A percentile compares a stretch with the other conserved stretches of the same genome.
Conservation (phyloP, 2,329 filamentous ascomycete genomes). For the Claviceps sp. region DNA sequence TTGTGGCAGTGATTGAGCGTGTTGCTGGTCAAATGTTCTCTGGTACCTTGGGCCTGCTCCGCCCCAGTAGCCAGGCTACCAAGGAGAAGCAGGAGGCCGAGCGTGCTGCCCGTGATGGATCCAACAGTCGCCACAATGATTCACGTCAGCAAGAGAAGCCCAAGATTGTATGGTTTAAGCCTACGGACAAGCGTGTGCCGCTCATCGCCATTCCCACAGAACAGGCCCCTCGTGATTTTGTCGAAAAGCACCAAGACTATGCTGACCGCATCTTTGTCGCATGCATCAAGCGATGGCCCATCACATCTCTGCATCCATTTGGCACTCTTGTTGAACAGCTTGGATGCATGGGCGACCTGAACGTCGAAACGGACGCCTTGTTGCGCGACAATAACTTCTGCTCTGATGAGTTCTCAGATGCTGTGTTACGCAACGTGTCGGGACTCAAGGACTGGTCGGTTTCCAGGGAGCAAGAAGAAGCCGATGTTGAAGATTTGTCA, state of each 20-base stretch:
- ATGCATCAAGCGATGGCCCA: slow-evolving; percentile 98
- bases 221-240: slow-evolving; percentile 92
- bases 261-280: slow-evolving; percentile 97
- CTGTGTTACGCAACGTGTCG: slow-evolving; percentile 74
- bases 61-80: slow-evolving; percentile 93
- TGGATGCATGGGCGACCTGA: slow-evolving; percentile 91
- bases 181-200: slow-evolving; percentile 95
- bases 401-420: slow-evolving; percentile 94
- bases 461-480: slow-evolving; percentile 54
- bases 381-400: slow-evolving; percentile 98
- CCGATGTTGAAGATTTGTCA: slow-evolving; percentile 48
- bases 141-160: slow-evolving; percentile 82
- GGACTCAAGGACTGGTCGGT: slow-evolving; percentile 87
- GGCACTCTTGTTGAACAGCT: slow-evolving; percentile 95
- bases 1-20: slow-evolving; percentile 94
- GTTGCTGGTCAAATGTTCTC: slow-evolving; percentile 99
- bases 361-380: slow-evolving; percentile 93
- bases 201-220: slow-evolving; percentile 97
- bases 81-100: slow-evolving; percentile 99
- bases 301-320: slow-evolving; percentile 97
- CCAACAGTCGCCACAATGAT: slow-evolving; percentile 56
- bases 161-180: slow-evolving; percentile 99
- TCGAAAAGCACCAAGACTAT: slow-evolving; percentile 96
- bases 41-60: slow-evolving; percentile 81
- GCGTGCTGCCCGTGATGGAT: slow-evolving; percentile 77